A percentile compares a stretch with the other conserved stretches of the same genome.
Conservation (phyloP, 2,329 filamentous ascomycete species). For the Magnaporthales sp. region DNA sequence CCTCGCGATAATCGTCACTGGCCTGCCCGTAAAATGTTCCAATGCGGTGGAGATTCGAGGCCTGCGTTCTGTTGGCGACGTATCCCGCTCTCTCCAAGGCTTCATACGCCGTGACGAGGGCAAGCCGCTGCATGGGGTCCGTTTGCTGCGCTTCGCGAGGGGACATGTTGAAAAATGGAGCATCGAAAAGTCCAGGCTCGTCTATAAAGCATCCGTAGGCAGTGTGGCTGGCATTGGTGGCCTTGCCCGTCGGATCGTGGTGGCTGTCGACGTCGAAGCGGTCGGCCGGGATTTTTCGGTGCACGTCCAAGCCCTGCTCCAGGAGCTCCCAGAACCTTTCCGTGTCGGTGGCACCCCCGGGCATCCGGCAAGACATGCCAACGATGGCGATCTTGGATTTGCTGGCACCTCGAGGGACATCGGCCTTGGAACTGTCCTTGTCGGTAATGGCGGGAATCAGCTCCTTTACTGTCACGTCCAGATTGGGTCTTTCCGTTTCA, state of each 20-base stretch:
- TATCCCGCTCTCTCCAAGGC: conserved; percentile 75
- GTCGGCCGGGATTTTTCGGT: conserved; percentile 57
- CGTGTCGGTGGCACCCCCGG: conserved; percentile 55
- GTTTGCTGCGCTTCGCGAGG: conserved; percentile 72
- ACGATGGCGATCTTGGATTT: conserved; percentile 75
- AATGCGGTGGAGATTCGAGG: conserved; percentile 54
- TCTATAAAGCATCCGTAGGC: conserved; percentile 69
- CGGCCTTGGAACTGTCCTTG: conserved; percentile 22
- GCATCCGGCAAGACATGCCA: conserved; percentile 72
- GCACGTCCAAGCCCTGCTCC: conserved; percentile 65
- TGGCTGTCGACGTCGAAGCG: conserved; percentile 68
- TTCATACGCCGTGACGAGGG: conserved; percentile 69
- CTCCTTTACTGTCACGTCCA: too few species aligned
- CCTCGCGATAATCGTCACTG: conserved; percentile 69
- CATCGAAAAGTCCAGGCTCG: conserved; percentile 68
- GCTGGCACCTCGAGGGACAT: conserved; percentile 33
- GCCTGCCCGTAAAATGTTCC: conserved; percentile 70
- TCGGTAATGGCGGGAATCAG: conserved; percentile 23
- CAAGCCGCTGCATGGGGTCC: conserved; percentile 72
- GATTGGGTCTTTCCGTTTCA: too few species aligned
- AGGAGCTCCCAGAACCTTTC: conserved; percentile 70
- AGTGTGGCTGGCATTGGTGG: conserved; percentile 67
- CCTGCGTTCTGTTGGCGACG: conserved; percentile 64
- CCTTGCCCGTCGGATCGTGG: conserved; percentile 62
- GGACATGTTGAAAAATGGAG: conserved; percentile 83